Percentiles rank a stretch among this genome's conserved stretches.
Evolutionary conservation across 768 basidiomycete species (phyloP).

Genomic region (Trametes gibbosa): DNA sequence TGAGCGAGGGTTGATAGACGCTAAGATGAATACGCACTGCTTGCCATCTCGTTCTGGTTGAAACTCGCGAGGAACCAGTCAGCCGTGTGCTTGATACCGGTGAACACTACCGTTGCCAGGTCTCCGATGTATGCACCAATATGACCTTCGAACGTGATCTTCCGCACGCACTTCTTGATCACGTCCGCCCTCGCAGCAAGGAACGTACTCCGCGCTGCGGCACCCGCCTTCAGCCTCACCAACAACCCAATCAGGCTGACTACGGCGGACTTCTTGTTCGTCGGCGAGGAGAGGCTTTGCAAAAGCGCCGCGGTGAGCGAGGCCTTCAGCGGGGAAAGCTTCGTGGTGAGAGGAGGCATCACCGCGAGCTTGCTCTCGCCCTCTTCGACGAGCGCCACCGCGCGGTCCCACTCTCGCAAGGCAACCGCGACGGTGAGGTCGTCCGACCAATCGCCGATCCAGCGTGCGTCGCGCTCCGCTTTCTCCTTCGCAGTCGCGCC

Average conservation of each 20-base stretch:
- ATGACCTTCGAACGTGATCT: conserved; percentile 88
- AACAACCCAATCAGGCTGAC: conserved; percentile 72
- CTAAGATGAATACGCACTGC: conserved; percentile 52
- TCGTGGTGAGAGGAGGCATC: conserved; percentile 51
- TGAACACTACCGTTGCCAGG: conserved; percentile 86
- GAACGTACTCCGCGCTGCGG: conserved; percentile 81
- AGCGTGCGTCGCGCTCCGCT: conserved; percentile 78
- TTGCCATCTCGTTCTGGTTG: conserved; percentile 92
- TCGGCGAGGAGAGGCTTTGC: conserved; percentile 68
- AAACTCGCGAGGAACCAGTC: conserved; percentile 98
- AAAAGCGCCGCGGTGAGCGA: conserved; percentile 70
- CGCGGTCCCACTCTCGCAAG: conserved; percentile 83
- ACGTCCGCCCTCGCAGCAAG: conserved; percentile 74
- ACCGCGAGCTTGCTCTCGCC: conserved; percentile 63
- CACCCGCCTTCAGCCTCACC: conserved; percentile 68
- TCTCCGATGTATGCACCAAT: conserved; percentile 84
- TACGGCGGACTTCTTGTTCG: conserved; percentile 73
- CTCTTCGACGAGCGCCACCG: conserved; percentile 80
- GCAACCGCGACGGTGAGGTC: conserved; percentile 90
- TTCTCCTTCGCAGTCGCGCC: conserved; percentile 64
- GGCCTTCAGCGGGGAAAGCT: conserved; percentile 63
- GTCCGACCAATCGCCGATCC: conserved; percentile 89
- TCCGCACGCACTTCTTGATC: conserved; percentile 74
- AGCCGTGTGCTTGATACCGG: conserved; percentile 92
- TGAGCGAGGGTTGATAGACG: not conserved